Conservation (phyloP, 371 early-diverging fungal species). For the Capniomyces stellatus region DNA sequence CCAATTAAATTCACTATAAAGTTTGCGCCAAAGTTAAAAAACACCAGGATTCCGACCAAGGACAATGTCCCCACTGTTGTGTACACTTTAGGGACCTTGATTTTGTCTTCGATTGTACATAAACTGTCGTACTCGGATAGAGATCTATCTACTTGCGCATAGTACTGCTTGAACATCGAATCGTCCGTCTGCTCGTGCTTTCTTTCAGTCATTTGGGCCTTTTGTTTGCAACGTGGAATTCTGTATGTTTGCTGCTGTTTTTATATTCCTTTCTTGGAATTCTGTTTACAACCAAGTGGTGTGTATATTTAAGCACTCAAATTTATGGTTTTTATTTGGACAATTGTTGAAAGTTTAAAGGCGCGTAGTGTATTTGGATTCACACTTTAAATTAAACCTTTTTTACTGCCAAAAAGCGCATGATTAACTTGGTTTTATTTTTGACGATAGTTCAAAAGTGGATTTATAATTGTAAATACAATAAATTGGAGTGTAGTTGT, state of each 20-base stretch:
- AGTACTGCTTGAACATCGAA: background rate
- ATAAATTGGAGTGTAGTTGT: too few species aligned
- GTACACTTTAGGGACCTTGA: conserved; percentile 70
- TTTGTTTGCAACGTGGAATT: too few species aligned
- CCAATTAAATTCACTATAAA: conserved; percentile 69
- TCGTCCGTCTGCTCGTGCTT: background rate
- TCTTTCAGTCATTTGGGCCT: too few species aligned
- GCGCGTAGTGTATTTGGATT: too few species aligned
- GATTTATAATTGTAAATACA: too few species aligned
- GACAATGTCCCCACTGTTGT: conserved; percentile 37
- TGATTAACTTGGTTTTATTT: background rate
- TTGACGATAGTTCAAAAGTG: background rate
- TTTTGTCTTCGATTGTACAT: conserved; percentile 34
- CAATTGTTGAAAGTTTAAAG: conserved; percentile 1
- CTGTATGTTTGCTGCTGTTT: too few species aligned
- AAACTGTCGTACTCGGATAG: background rate
- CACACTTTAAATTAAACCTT: too few species aligned
- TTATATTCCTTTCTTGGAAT: too few species aligned
- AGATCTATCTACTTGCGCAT: background rate
- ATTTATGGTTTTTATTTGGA: background rate
- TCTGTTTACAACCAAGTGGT: too few species aligned
- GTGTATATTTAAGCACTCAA: too few species aligned
- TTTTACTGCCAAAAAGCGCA: background rate
- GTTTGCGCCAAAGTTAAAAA: conserved; percentile 71
- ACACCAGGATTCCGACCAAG: conserved; percentile 47